Conservation (phyloP, 2,329 filamentous ascomycete genomes). For the Aschersonia sp. region DNA sequence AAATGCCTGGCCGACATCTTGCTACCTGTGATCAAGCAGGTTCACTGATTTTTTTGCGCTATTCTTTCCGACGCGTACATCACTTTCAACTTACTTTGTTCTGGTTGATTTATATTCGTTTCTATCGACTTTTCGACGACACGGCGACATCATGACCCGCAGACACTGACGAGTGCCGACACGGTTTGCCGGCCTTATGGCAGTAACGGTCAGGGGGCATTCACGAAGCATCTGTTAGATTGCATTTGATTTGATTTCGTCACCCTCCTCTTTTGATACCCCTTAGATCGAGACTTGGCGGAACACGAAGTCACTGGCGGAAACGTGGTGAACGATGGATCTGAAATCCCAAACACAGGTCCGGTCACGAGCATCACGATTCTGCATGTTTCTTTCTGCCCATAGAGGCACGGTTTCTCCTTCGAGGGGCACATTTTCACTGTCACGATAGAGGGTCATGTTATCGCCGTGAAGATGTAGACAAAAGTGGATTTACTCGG, state of each 20-base stretch:
- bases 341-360: constrained; percentile 8
- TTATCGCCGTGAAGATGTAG: constrained; percentile 34
- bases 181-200: constrained; percentile 15
- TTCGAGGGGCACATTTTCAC: constrained; percentile 21
- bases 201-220: constrained; percentile 23
- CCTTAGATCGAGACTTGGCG: constrained; percentile 27
- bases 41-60: neutral
- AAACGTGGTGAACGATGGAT: constrained; percentile 20
- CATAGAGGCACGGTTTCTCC: constrained; percentile 16
- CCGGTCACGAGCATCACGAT: constrained; percentile 17
- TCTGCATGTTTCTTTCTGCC: constrained; percentile 22
- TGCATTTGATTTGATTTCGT: constrained; percentile 29
- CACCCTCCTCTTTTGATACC: constrained; percentile 28
- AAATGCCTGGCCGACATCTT: neutral
- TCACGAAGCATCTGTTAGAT: constrained; percentile 29
- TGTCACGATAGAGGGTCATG: constrained; percentile 30
- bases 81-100: constrained; percentile 9
- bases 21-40: neutral
- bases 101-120: constrained; percentile 1
- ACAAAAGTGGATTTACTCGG: constrained; percentile 53
- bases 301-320: constrained; percentile 21
- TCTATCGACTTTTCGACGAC: constrained; percentile 14
- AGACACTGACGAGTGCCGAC: constrained; percentile 19
- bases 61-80: neutral
- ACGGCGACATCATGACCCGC: constrained; percentile 28